Conservation (phyloP, 345 rosid genomes). For the Eutrema heterophyllum region DNA sequence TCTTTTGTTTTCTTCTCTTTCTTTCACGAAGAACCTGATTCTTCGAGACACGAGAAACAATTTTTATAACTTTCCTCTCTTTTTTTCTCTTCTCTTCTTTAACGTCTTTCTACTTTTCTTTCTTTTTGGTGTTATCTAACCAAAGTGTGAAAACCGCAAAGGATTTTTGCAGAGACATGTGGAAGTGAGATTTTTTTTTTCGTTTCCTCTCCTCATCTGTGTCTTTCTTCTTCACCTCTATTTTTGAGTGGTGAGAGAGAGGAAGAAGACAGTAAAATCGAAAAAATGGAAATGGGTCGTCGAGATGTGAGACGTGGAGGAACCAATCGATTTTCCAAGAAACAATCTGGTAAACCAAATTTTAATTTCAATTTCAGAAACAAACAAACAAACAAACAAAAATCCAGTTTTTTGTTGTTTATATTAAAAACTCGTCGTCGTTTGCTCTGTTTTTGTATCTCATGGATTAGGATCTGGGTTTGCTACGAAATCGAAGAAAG, state of each 20-base stretch:
- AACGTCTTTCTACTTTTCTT: constrained; percentile 14
- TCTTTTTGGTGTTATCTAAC: neutral
- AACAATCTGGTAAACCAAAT: constrained; percentile 41
- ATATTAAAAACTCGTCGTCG: neutral
- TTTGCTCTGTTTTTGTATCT: constrained; percentile 4
- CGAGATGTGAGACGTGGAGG: constrained; percentile 58
- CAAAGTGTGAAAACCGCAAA: neutral
- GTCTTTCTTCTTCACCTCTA: neutral
- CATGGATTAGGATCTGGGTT: constrained; percentile 23
- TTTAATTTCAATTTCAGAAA: constrained; percentile 8
- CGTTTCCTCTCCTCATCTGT: neutral
- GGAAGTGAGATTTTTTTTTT: neutral
- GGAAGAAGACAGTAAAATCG: constrained; percentile 18
- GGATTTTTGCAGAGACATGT: constrained; percentile 17
- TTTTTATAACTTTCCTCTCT: constrained; percentile 32
- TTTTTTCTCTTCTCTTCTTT: neutral
- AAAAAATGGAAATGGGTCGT: constrained; percentile 52
- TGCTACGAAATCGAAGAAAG: constrained; percentile 53
- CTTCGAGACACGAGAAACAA: constrained; percentile 65
- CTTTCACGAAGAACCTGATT: constrained; percentile 78
- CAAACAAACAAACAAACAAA: constrained; percentile 1
- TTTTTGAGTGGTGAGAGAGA: constrained; percentile 9
- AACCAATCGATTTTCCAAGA: constrained; percentile 47
- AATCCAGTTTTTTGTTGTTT: constrained; percentile 14
- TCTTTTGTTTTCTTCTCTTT: constrained; percentile 30